phyloP scores from a whole-genome alignment of 441 rosid genomes.

The Francoa sonchifolia region DNA sequence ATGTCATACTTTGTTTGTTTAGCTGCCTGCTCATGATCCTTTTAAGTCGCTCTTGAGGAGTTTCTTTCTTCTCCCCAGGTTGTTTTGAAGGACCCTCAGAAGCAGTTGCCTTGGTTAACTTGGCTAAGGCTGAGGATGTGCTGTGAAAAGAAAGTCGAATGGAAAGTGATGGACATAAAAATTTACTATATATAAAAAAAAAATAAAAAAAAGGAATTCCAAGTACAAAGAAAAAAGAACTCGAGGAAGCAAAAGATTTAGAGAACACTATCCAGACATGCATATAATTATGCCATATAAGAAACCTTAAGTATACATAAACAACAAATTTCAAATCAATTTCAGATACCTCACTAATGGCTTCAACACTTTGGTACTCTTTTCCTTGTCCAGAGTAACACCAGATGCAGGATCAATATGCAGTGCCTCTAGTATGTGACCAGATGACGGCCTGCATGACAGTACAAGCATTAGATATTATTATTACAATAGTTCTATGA shows the following conservation, averaged over 20 bases:
- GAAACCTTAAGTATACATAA: neutral
- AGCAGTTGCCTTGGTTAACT: conserved; percentile 54
- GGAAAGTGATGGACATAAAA: neutral
- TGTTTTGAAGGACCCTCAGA: conserved; percentile 50
- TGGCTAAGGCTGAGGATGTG: conserved; percentile 54
- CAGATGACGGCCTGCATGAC: conserved; percentile 75
- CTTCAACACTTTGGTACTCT: conserved; percentile 38
- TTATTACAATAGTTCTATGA: conserved; percentile 12
- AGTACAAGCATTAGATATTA: conserved; percentile 27
- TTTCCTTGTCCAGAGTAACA: conserved; percentile 62
- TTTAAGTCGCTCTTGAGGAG: conserved; percentile 94
- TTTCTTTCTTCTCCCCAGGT: conserved; percentile 69
- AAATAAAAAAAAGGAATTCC: neutral
- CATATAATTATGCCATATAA: conserved; percentile 2
- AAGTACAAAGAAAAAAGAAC: too few species aligned
- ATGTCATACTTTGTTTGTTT: conserved; percentile 69
- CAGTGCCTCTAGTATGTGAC: conserved; percentile 87
- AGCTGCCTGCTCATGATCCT: conserved; percentile 92
- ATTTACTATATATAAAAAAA: neutral
- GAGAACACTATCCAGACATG: neutral
- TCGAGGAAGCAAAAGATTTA: neutral
- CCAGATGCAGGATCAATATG: conserved; percentile 98
- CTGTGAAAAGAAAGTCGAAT: conserved; percentile 20
- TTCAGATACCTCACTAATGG: conserved; percentile 46
- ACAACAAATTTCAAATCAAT: neutral